These are phyloP conservation scores for Sarcomyxa edulis DNA, from an alignment of 768 basidiomycete genomes.

Conservation along the genomic window DNA sequence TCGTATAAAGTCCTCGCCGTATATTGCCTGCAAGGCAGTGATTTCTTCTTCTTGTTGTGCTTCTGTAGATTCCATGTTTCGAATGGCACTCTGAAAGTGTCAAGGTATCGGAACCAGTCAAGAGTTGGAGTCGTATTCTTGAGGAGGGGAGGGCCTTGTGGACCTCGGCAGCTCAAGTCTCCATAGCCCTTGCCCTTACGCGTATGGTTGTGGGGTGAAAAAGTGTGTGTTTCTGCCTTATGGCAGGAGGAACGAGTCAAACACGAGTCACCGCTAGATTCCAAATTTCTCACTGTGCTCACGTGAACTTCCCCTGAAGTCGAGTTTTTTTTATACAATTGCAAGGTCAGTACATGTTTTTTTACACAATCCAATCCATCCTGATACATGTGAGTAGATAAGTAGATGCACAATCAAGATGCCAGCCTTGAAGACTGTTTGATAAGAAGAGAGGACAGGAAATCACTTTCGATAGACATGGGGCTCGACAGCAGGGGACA, in stretches of 20 bases:
- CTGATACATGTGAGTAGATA: too few relatives aligned
- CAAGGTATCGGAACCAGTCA: slow-evolving; percentile 16
- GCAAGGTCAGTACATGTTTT: too few relatives aligned
- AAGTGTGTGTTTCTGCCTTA: too few relatives aligned
- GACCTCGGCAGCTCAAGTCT: slow-evolving; percentile 76
- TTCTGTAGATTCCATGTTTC: slow-evolving; percentile 67
- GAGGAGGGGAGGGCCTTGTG: slow-evolving; percentile 59
- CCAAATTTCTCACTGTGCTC: too few relatives aligned
- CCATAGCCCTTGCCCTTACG: slow-evolving; percentile 41
- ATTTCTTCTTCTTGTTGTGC: slow-evolving; percentile 68
- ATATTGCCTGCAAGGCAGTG: slow-evolving; percentile 75
- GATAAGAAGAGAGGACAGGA: background rate
- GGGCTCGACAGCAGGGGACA: slow-evolving; percentile 45
- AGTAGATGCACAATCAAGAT: too few relatives aligned
- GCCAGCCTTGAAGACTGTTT: too few relatives aligned
- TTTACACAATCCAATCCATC: too few relatives aligned
- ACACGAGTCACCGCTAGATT: too few relatives aligned
- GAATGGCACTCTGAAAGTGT: slow-evolving; percentile 7
- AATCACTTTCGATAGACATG: slow-evolving; percentile 42
- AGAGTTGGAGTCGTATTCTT: slow-evolving; percentile 35
- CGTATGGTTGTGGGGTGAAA: slow-evolving; percentile 14
- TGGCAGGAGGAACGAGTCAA: too few relatives aligned
- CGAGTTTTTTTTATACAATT: too few relatives aligned
- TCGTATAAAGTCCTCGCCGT: slow-evolving; percentile 71
- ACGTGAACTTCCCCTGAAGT: too few relatives aligned